Percentiles rank a stretch among this genome's conserved stretches.
Evolutionary conservation across 208 protist genomes (phyloP).

Genomic region (Trypanosoma lewisi): DNA sequence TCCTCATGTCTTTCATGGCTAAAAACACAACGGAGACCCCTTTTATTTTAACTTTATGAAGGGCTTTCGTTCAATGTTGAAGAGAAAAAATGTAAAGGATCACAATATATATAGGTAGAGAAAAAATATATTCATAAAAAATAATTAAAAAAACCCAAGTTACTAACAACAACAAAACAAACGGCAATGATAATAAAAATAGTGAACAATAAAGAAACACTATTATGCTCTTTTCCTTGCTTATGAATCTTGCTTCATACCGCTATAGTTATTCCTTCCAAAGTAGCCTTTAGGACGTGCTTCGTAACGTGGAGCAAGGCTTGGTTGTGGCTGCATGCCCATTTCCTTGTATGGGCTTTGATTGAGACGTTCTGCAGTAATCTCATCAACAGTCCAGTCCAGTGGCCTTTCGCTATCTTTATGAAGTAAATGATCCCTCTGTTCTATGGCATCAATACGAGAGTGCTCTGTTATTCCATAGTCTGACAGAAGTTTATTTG

Average conservation of each 20-base stretch:
- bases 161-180: neutral
- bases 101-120: neutral
- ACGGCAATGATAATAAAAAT: slow-evolving; percentile 7
- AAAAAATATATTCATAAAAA: slow-evolving; percentile 14
- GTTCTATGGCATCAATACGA: slow-evolving; percentile 72
- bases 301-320: slow-evolving; percentile 81
- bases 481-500: slow-evolving; percentile 36
- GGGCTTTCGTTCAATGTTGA: neutral
- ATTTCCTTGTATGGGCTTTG: slow-evolving; percentile 87
- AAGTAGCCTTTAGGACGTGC: slow-evolving; percentile 66
- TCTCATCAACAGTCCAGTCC: slow-evolving; percentile 88
- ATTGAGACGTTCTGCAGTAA: slow-evolving; percentile 41
- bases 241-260: slow-evolving; percentile 69
- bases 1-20: slow-evolving; percentile 13
- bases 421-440: slow-evolving; percentile 67
- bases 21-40: slow-evolving; percentile 2
- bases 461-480: slow-evolving; percentile 67
- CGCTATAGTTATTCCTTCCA: slow-evolving; percentile 81
- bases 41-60: neutral
- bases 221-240: neutral
- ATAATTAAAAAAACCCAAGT: slow-evolving; percentile 15
- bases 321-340: slow-evolving; percentile 66
- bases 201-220: slow-evolving; percentile 15
- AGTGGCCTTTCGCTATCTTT: slow-evolving; percentile 46
- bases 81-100: slow-evolving; percentile 5